A percentile compares a stretch with the other conserved stretches of the same genome.
phyloP scores from a whole-genome alignment of 2,329 filamentous ascomycete genomes.

The Drechslerella coelobrocha region DNA sequence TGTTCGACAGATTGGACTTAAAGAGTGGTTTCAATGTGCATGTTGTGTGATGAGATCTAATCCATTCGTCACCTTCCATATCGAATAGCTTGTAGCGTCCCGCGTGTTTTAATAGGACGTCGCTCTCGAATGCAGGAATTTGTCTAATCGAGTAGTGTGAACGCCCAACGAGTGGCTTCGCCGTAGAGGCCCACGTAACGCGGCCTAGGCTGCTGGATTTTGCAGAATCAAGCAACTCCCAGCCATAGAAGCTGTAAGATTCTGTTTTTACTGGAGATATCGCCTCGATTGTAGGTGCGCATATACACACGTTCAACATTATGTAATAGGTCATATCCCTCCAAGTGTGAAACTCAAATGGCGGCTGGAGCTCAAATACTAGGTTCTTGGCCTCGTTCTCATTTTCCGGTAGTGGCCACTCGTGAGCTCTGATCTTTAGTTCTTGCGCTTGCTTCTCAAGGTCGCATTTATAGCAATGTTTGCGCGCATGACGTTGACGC shows the following conservation, averaged over 20 bases:
- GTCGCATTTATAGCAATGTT: constrained; percentile 57
- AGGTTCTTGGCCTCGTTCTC: background rate
- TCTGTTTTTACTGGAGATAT: background rate
- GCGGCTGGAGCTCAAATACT: constrained; percentile 51
- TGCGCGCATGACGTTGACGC: background rate
- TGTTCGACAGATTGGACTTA: constrained; percentile 46
- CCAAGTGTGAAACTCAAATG: constrained; percentile 44
- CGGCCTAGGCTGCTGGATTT: background rate
- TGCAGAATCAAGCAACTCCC: background rate
- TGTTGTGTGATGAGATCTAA: constrained; percentile 11
- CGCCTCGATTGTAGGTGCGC: too few species aligned
- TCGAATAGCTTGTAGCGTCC: constrained; percentile 19
- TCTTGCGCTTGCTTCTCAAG: constrained; percentile 56
- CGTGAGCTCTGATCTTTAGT: constrained; percentile 62
- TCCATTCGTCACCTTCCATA: background rate
- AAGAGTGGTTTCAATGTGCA: constrained; percentile 2
- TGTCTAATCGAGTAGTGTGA: constrained; percentile 2
- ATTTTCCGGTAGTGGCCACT: constrained; percentile 65
- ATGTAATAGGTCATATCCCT: constrained; percentile 51
- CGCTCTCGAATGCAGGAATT: constrained; percentile 4
- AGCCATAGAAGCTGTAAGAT: constrained; percentile 6
- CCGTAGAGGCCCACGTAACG: constrained; percentile 12
- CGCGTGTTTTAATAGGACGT: constrained; percentile 14
- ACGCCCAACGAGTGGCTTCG: constrained; percentile 8
- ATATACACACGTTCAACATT: constrained; percentile 35